phyloP scores from a whole-genome alignment of 2,329 filamentous ascomycete genomes.

The Drechslerella stenobrocha region DNA sequence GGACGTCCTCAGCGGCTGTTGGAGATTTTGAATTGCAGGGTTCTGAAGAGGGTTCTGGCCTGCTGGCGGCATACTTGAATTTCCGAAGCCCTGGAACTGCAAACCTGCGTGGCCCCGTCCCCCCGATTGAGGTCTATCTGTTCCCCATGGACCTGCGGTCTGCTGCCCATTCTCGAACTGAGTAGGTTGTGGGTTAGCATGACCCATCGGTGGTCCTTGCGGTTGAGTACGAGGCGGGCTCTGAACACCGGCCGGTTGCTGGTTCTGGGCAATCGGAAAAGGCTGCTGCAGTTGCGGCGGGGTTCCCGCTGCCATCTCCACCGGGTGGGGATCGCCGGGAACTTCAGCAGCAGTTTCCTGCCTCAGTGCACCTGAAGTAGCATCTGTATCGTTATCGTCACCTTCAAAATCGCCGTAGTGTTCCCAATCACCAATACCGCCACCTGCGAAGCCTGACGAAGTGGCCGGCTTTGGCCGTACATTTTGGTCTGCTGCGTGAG shows the following conservation, averaged over 20 bases:
- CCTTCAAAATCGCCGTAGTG: slow-evolving; percentile 44
- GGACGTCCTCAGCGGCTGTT: slow-evolving; percentile 27
- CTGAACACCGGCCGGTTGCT: slow-evolving; percentile 14
- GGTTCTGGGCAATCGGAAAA: slow-evolving; percentile 14
- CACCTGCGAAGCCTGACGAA: slow-evolving; percentile 37
- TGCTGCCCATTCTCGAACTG: slow-evolving; percentile 23
- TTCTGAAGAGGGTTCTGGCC: slow-evolving; percentile 21
- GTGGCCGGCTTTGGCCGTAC: slow-evolving; percentile 18
- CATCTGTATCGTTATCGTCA: slow-evolving; percentile 24
- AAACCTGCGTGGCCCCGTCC: slow-evolving; percentile 16
- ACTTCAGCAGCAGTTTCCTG: slow-evolving; percentile 39
- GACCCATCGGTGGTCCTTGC: slow-evolving; percentile 9
- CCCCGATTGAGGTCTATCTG: slow-evolving; percentile 35
- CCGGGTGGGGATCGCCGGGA: slow-evolving; percentile 31
- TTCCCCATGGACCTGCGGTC: slow-evolving; percentile 20
- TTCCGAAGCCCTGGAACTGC: slow-evolving; percentile 37
- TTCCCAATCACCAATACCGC: slow-evolving; percentile 46
- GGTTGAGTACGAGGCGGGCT: slow-evolving; percentile 14
- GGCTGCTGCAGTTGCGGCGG: slow-evolving; percentile 28
- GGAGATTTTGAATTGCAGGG: slow-evolving; percentile 31
- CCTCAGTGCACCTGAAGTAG: slow-evolving; percentile 10
- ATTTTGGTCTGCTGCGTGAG: slow-evolving; percentile 6
- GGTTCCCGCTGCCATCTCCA: slow-evolving; percentile 44
- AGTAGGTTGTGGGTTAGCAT: slow-evolving; percentile 4
- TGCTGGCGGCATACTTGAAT: slow-evolving; percentile 15